phyloP scores from a whole-genome alignment of 768 basidiomycete genomes.

The Daedalea quercina region DNA sequence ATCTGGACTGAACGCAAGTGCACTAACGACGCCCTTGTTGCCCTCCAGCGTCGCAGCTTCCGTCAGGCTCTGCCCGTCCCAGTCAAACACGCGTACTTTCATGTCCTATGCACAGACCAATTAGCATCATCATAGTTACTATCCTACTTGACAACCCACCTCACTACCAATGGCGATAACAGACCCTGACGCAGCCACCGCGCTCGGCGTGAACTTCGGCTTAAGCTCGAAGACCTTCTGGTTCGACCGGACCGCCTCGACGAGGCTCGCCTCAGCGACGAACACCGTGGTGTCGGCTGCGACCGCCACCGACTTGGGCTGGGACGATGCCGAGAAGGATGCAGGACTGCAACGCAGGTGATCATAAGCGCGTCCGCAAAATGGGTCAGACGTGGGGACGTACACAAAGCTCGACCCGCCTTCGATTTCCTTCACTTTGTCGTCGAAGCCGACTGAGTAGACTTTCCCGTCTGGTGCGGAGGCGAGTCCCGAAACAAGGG shows the following conservation, averaged over 20 bases:
- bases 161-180: conserved; percentile 71
- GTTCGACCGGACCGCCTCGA: conserved; percentile 67
- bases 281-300: conserved; percentile 59
- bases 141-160: conserved; percentile 33
- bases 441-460: conserved; percentile 77
- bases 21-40: conserved; percentile 64
- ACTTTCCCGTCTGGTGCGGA: conserved; percentile 48
- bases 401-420: conserved; percentile 42
- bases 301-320: conserved; percentile 63
- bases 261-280: conserved; percentile 44
- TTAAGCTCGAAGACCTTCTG: conserved; percentile 57
- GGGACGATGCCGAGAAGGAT: conserved; percentile 44
- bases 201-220: conserved; percentile 45
- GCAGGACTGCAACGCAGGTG: conserved; percentile 34
- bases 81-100: conserved; percentile 67
- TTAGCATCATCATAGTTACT: background rate
- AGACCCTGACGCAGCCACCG: conserved; percentile 45
- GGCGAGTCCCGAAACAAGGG: conserved; percentile 57
- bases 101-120: conserved; percentile 41
- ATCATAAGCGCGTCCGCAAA: background rate
- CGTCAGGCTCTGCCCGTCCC: conserved; percentile 59
- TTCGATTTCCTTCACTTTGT: conserved; percentile 64
- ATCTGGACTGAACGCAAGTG: conserved; percentile 76
- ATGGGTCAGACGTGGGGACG: conserved; percentile 19
- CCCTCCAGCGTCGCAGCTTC: conserved; percentile 55